These are phyloP conservation scores for Juncus effusus DNA, from an alignment of 176 grass and related monocot species.

Conservation along the genomic window DNA sequence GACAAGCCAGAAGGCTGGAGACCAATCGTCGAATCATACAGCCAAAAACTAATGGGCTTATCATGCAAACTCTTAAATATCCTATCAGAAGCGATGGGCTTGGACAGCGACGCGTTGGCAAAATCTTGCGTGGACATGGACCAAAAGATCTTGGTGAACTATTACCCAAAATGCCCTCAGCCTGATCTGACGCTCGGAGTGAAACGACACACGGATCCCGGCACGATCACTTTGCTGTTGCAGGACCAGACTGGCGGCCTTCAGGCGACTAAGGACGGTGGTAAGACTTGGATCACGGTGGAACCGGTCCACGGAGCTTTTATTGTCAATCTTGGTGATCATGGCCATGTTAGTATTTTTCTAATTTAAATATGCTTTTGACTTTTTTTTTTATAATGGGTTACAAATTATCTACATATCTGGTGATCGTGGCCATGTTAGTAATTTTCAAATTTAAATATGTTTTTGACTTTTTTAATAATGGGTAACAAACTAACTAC, in stretches of 20 bases:
- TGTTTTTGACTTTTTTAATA: constrained; percentile 5
- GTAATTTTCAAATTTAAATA: not conserved
- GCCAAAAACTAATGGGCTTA: constrained; percentile 41
- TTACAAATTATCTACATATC: not conserved
- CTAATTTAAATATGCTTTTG: not conserved
- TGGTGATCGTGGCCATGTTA: constrained; percentile 80
- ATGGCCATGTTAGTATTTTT: constrained; percentile 54
- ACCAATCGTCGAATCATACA: constrained; percentile 35
- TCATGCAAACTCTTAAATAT: constrained; percentile 45
- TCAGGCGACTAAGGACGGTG: constrained; percentile 53
- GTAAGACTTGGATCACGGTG: constrained; percentile 58
- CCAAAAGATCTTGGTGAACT: constrained; percentile 88
- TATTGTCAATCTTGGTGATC: constrained; percentile 81
- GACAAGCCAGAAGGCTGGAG: constrained; percentile 38
- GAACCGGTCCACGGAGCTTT: constrained; percentile 50
- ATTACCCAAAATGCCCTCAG: constrained; percentile 78
- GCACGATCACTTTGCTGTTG: constrained; percentile 81
- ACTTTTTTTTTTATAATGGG: constrained; percentile 1
- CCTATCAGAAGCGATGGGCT: constrained; percentile 62
- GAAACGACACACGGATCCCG: constrained; percentile 79
- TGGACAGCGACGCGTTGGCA: constrained; percentile 41
- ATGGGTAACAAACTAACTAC: not conserved
- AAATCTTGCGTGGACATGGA: constrained; percentile 63
- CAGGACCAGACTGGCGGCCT: constrained; percentile 71
- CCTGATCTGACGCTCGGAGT: constrained; percentile 78